A percentile compares a stretch with the other conserved stretches of the same genome.
phyloP scores from a whole-genome alignment of 2,329 filamentous ascomycete genomes.

The Pseudogymnoascus sp. region DNA sequence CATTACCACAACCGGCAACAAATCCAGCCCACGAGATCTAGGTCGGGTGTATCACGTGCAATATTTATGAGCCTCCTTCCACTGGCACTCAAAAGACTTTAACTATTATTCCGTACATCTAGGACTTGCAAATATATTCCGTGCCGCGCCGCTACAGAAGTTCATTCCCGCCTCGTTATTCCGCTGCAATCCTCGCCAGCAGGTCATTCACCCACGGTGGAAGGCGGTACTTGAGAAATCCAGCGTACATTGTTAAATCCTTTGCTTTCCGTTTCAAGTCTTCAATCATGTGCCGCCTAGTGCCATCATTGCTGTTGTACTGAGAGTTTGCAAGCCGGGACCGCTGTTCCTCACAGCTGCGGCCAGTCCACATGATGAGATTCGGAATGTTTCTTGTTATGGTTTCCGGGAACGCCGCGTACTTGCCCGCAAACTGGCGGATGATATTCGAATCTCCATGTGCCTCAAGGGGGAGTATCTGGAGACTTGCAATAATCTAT shows the following conservation, averaged over 20 bases:
- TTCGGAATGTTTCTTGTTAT: slow-evolving; percentile 87
- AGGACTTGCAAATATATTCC: background rate
- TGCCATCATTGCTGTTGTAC: slow-evolving; percentile 67
- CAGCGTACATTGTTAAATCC: slow-evolving; percentile 90
- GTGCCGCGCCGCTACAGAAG: background rate
- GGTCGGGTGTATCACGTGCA: background rate
- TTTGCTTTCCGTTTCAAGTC: slow-evolving; percentile 73
- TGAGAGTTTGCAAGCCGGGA: slow-evolving; percentile 61
- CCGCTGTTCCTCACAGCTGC: slow-evolving; percentile 73
- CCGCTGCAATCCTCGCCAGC: slow-evolving; percentile 50
- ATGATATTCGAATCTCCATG: slow-evolving; percentile 70
- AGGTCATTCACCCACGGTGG: slow-evolving; percentile 83
- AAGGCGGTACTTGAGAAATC: slow-evolving; percentile 84
- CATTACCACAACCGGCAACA: background rate
- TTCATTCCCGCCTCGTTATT: background rate
- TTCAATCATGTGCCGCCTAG: slow-evolving; percentile 56
- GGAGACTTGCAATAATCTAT: slow-evolving; percentile 66
- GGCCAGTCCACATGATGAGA: slow-evolving; percentile 87
- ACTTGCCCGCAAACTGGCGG: slow-evolving; percentile 71
- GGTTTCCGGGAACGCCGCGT: slow-evolving; percentile 68
- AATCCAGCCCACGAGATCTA: background rate
- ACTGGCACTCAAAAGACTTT: background rate
- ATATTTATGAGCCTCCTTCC: background rate
- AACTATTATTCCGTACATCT: slow-evolving; percentile 5
- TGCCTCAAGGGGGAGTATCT: slow-evolving; percentile 73